Conservation (phyloP, 768 basidiomycete genomes). For the Podaxis sp. region DNA sequence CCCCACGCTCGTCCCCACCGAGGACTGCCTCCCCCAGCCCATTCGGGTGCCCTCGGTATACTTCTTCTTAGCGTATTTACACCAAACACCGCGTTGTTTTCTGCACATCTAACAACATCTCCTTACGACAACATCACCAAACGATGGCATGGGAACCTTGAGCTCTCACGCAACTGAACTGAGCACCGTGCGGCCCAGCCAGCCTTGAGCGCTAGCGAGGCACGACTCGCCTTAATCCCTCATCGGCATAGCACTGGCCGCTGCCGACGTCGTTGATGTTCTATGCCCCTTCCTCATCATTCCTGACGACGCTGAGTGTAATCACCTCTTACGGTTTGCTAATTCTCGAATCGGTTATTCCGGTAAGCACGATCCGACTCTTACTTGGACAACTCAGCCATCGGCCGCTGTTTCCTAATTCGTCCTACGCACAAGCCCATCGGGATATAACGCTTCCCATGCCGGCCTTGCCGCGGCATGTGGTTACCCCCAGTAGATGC, state of each 20-base stretch:
- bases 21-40: not conserved
- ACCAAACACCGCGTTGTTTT: conserved; percentile 3
- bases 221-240: conserved; percentile 8
- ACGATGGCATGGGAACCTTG: conserved; percentile 2
- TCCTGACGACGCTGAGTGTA: not conserved
- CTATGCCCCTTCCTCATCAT: not conserved
- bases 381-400: not conserved
- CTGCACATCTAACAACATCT: not conserved
- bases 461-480: conserved; percentile 5
- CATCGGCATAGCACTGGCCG: not conserved
- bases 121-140: not conserved
- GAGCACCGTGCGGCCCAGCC: not conserved
- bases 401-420: not conserved
- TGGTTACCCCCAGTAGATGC: conserved; percentile 9
- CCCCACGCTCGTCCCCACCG: conserved; percentile 9
- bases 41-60: not conserved
- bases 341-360: not conserved
- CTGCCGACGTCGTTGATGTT: not conserved
- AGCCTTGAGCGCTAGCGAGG: not conserved
- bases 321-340: not conserved
- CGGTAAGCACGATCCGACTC: not conserved
- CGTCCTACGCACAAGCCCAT: not conserved
- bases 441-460: not conserved
- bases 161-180: not conserved
- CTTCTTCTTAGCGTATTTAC: conserved; percentile 2